A percentile compares a stretch with the other conserved stretches of the same genome.
phyloP scores from a whole-genome alignment of 2,329 filamentous ascomycete genomes.

The Fusarium mexicanum region DNA sequence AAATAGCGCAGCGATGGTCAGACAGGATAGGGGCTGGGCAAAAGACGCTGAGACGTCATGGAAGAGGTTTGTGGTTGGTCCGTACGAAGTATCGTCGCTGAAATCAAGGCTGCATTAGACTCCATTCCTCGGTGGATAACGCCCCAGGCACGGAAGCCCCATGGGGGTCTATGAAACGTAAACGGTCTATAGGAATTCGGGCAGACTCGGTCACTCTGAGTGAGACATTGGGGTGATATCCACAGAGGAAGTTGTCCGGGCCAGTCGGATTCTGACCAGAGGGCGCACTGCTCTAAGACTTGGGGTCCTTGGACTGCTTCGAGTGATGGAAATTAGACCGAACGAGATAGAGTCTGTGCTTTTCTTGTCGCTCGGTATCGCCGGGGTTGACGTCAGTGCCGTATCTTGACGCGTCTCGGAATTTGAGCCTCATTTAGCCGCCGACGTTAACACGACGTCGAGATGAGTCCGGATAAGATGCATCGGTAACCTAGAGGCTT shows the following conservation, averaged over 20 bases:
- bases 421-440: slow-evolving; percentile 27
- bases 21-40: slow-evolving; percentile 5
- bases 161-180: slow-evolving; percentile 22
- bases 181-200: slow-evolving; percentile 1
- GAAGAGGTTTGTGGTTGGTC: background rate
- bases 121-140: background rate
- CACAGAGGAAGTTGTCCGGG: background rate
- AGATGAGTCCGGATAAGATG: too few species aligned
- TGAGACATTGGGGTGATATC: background rate
- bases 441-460: slow-evolving; percentile 17
- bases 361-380: slow-evolving; percentile 14
- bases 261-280: slow-evolving; percentile 22
- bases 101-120: slow-evolving; percentile 24
- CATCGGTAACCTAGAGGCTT: too few species aligned
- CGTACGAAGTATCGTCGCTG: background rate
- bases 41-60: slow-evolving; percentile 14
- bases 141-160: slow-evolving; percentile 3
- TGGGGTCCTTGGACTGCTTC: slow-evolving; percentile 5
- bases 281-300: background rate
- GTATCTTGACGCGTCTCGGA: background rate
- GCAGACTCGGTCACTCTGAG: background rate
- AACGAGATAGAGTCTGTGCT: slow-evolving; percentile 11
- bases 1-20: slow-evolving; percentile 23
- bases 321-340: slow-evolving; percentile 22
- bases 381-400: slow-evolving; percentile 29